These are phyloP conservation scores for Nicotiana rustica DNA, from an alignment of 305 asterid species.

Conservation along the genomic window DNA sequence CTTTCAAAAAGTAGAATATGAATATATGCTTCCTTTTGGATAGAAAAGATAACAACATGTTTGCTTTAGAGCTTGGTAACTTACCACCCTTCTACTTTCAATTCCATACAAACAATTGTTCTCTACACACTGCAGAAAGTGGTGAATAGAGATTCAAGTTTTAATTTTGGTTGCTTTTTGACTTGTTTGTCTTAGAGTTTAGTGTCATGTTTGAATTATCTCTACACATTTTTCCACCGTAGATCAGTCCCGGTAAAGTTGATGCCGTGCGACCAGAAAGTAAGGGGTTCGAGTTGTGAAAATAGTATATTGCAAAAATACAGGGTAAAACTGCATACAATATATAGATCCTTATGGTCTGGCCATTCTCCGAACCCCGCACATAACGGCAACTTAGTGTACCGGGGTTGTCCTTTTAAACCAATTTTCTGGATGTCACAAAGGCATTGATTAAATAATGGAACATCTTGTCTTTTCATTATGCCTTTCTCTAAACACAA, in stretches of 20 bases:
- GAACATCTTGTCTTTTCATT: slow-evolving; percentile 28
- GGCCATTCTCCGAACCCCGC: too few species aligned
- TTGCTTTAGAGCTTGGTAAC: slow-evolving; percentile 13
- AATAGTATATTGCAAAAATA: too few species aligned
- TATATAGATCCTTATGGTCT: too few species aligned
- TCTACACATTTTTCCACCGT: not conserved
- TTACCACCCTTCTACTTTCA: slow-evolving; percentile 10
- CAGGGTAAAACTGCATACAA: too few species aligned
- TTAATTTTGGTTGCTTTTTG: not conserved
- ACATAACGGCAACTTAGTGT: too few species aligned
- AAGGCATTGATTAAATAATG: not conserved
- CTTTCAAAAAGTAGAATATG: slow-evolving; percentile 35
- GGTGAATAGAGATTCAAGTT: slow-evolving; percentile 9
- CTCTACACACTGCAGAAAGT: not conserved
- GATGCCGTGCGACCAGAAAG: too few species aligned
- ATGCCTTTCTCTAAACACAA: slow-evolving; percentile 57
- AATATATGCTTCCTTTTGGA: slow-evolving; percentile 34
- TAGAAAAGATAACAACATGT: not conserved
- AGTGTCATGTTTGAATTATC: not conserved
- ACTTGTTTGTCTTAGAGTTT: not conserved
- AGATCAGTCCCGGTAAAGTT: not conserved
- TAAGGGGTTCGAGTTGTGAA: too few species aligned
- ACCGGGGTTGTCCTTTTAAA: too few species aligned
- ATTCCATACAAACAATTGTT: not conserved
- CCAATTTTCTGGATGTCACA: too few species aligned